Evolutionary conservation across 2,329 filamentous ascomycete species (phyloP), one percentile per base, ranked within the genome.

Genomic region (Neonectria neomacrospora): DNA sequence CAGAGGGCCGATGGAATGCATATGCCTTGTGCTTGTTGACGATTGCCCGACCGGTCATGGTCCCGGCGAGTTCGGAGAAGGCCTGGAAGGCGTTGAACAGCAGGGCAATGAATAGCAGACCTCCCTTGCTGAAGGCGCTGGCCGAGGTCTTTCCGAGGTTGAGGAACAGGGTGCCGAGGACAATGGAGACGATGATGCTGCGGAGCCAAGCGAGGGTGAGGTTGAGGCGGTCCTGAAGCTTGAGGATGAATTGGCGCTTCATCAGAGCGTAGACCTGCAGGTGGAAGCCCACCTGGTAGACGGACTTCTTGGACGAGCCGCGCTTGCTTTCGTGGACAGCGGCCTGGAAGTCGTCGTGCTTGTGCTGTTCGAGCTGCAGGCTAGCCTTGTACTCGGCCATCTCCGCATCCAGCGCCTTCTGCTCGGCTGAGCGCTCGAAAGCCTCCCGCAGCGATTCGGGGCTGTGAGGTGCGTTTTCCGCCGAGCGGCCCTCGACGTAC

Each of bases 41-140:
- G 39, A 96, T 91, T 0, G 89, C 85, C 9, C 93, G 85, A 1
- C 90, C 92, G 16, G 89, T 80, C 91, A 96, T 95, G 2, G 90
- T 91, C 11, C 85, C 84, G 0, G 85, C 90, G 0, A 97, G 79
- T 76, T 96, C 93, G 0, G 90, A 87, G 74, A 96, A 94, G 23
- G 93, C 91, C 73, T 93, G 90, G 78, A 96, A 95, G n/a, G 91
- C 91, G 76, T 95, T 95, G 84, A 95, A 95, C 5, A 96, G 80
- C 2, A 96, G 85, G 22, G 91, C 83, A 57, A 94, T 88, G 79
- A 96, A 96, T 54, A 96, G 82, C 1, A 95, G 86, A 81, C 92
- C 93, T 66, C 92, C 92, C 75, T 93, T 89, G 69, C 90, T 91
- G 78, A 96, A 96, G 3, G 92, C 91, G 41, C 90, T 92, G 32